Base-by-base conservation (phyloP, 352 stramenopile genomes). In the Phytophthora quininea region DNA sequence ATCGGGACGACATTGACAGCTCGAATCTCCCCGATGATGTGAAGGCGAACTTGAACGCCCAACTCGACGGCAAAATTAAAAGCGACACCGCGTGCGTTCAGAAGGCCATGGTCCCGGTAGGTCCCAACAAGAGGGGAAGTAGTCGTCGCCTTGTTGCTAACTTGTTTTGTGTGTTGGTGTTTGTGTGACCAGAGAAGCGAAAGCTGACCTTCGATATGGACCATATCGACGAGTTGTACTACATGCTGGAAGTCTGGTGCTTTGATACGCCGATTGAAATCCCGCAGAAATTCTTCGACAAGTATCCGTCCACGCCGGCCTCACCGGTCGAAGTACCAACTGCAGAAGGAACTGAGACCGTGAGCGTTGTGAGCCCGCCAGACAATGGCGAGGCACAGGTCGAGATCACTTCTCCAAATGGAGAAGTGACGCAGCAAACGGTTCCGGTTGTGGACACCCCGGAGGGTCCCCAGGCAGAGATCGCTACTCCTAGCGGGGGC, bases 61-160 rank as follows among this genome's bases (percentile, higher is more conserved):
- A 83, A 31, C 35, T 90, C 4, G 49, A 88, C 12, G 56, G 32
- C 4, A 90, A 88, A 50, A 79, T 76, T 31, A 33, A 71, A 2
- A 43, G 47, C 14, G 79, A 33, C 62, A n/a, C n/a, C n/a, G n/a
- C n/a, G n/a, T n/a, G n/a, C n/a, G n/a, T n/a, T n/a, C n/a, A n/a
- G n/a, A n/a, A 59, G 12, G 77, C 81, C 2, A 86, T 87, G 71
- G 69, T 67, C 42, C 37, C 54, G 55, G 73, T 89, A 72, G 15
- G 69, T 70, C n/a, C n/a, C n/a, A n/a, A n/a, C n/a, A n/a, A n/a
- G n/a, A n/a, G n/a, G n/a, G n/a, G n/a, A n/a, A n/a, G n/a, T n/a
- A n/a, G n/a, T n/a, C n/a, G n/a, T n/a, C n/a, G n/a, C n/a, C n/a
- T n/a, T n/a, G n/a, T n/a, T n/a, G n/a, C n/a, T 46, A 19, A 12